Conservation (phyloP, 2,329 filamentous ascomycete species). For the Coniochaeta prunicola region DNA sequence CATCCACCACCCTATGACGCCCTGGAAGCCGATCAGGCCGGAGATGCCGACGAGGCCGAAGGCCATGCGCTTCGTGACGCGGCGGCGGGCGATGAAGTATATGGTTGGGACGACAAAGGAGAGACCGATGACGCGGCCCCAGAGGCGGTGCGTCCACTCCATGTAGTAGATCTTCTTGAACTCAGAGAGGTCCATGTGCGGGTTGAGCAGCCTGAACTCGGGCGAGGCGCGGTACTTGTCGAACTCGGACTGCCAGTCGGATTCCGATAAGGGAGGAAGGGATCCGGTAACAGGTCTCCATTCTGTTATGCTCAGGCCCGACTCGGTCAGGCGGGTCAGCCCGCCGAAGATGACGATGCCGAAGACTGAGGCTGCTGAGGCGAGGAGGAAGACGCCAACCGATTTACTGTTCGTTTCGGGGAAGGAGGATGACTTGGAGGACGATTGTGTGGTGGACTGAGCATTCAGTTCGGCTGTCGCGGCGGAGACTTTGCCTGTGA, state of each 20-base stretch:
- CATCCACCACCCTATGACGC: conserved; percentile 99
- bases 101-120: conserved; percentile 81
- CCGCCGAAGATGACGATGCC: conserved; percentile 95
- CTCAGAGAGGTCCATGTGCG: conserved; percentile 84
- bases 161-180: conserved; percentile 99
- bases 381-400: conserved; percentile 89
- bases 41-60: conserved; percentile 75
- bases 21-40: conserved; percentile 86
- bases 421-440: conserved; percentile 30
- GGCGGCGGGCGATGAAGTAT: conserved; percentile 78
- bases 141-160: conserved; percentile 95
- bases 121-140: conserved; percentile 86
- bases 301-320: conserved; percentile 96
- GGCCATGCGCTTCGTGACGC: conserved; percentile 73
- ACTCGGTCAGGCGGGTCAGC: conserved; percentile 89
- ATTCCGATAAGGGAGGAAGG: conserved; percentile 69
- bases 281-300: conserved; percentile 96
- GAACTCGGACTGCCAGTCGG: conserved; percentile 94
- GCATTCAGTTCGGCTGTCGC: conserved; percentile 2
- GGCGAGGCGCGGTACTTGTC: conserved; percentile 86
- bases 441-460: conserved; percentile 11
- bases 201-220: conserved; percentile 87
- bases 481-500: conserved; percentile 1
- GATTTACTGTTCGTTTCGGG: conserved; percentile 62
- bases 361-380: conserved; percentile 87